Conservation (phyloP, 1,284 basidiomycete species). For the Cryptococcus sp. region DNA sequence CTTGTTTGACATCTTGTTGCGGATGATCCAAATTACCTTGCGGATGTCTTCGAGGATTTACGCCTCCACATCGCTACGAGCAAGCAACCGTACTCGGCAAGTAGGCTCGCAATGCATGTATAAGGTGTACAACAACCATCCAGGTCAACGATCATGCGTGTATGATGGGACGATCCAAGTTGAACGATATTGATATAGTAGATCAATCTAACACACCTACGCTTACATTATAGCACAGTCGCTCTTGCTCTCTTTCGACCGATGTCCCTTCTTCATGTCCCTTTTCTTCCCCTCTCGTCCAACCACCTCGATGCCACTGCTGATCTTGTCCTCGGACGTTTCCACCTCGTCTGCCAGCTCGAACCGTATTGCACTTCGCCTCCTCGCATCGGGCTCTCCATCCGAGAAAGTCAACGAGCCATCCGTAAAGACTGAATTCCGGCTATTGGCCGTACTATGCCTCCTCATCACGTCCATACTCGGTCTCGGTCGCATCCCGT, state of each 20-base stretch:
- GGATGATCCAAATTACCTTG: too few relatives aligned
- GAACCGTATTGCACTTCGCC: constrained; percentile 5
- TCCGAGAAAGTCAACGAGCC: background rate
- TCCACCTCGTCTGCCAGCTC: background rate
- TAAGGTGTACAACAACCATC: too few relatives aligned
- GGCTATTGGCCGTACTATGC: background rate
- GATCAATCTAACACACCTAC: too few relatives aligned
- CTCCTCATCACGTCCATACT: constrained; percentile 6
- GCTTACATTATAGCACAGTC: constrained; percentile 22
- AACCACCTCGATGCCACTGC: background rate
- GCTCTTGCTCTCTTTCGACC: constrained; percentile 19
- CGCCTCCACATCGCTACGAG: too few relatives aligned
- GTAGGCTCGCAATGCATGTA: too few relatives aligned
- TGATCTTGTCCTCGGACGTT: background rate
- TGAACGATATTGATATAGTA: too few relatives aligned
- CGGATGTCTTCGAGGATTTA: too few relatives aligned
- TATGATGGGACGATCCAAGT: too few relatives aligned
- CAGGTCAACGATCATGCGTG: too few relatives aligned
- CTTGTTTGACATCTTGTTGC: too few relatives aligned
- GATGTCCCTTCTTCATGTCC: constrained; percentile 5
- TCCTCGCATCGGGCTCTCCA: constrained; percentile 1
- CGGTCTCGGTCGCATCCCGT: background rate
- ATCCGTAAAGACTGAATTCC: constrained; percentile 5
- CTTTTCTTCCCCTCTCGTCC: background rate
- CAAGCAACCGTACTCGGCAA: too few relatives aligned